phyloP scores from a whole-genome alignment of 2,329 filamentous ascomycete species.

The Xylariaceae sp. region DNA sequence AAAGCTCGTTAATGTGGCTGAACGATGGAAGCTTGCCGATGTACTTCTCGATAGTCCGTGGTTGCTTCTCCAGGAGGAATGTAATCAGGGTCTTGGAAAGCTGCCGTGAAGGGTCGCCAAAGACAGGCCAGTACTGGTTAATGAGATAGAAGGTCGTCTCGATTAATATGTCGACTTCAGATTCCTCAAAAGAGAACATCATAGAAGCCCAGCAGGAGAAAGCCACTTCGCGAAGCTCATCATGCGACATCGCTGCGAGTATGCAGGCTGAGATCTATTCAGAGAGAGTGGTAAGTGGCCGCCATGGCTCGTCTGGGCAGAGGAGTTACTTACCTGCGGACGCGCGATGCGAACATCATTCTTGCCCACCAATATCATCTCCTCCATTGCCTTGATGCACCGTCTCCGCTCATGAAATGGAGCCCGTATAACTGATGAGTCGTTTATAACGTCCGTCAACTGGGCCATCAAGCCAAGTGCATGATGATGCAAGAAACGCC shows the following conservation, averaged over 20 bases:
- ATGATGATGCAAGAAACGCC: constrained; percentile 73
- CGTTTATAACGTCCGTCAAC: constrained; percentile 74
- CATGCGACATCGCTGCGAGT: constrained; percentile 71
- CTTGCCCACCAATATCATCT: constrained; percentile 76
- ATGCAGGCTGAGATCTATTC: constrained; percentile 82
- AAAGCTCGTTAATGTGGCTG: constrained; percentile 61
- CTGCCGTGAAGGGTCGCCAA: constrained; percentile 56
- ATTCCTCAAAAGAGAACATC: constrained; percentile 66
- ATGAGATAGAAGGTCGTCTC: constrained; percentile 89
- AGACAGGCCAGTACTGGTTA: constrained; percentile 68
- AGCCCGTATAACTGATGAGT: constrained; percentile 50
- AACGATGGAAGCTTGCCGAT: constrained; percentile 77
- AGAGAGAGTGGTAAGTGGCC: constrained; percentile 26
- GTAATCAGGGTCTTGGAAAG: constrained; percentile 59
- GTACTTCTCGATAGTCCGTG: constrained; percentile 55
- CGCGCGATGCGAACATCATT: constrained; percentile 70
- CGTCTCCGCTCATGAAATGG: constrained; percentile 63
- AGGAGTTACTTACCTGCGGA: constrained; percentile 60
- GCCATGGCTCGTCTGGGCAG: background rate
- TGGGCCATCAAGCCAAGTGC: constrained; percentile 81
- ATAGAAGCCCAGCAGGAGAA: constrained; percentile 82
- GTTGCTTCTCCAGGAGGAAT: constrained; percentile 60
- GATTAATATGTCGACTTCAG: constrained; percentile 73
- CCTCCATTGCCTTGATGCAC: constrained; percentile 76
- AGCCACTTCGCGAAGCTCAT: constrained; percentile 69